Conservation (phyloP, 116 monocot species). For the Trichopus zeylanicus region DNA sequence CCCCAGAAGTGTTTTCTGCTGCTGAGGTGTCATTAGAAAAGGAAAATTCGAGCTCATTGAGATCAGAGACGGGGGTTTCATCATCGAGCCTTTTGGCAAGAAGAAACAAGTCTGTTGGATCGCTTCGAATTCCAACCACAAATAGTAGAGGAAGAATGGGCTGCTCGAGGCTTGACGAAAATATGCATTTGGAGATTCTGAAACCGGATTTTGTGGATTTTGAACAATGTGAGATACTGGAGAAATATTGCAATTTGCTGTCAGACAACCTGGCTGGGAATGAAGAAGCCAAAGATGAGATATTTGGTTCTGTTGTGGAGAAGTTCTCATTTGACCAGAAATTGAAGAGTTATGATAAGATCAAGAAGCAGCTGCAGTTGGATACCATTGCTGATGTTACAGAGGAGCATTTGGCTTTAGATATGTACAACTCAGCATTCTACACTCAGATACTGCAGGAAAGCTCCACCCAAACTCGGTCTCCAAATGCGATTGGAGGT, state of each 20-base stretch:
- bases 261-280: slow-evolving; percentile 14
- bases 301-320: background rate
- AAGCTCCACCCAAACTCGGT: background rate
- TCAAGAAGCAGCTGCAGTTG: background rate
- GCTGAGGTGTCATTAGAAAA: slow-evolving; percentile 4
- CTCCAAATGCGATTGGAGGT: background rate
- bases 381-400: background rate
- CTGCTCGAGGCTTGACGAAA: background rate
- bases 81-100: slow-evolving; percentile 58
- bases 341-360: too few species aligned
- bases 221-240: slow-evolving; percentile 2
- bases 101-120: slow-evolving; percentile 48
- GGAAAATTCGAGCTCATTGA: slow-evolving; percentile 12
- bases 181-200: too few species aligned
- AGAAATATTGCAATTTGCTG: slow-evolving; percentile 13
- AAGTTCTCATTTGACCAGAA: too few species aligned
- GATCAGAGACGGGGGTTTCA: too few species aligned
- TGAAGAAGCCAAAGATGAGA: background rate
- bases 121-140: slow-evolving; percentile 39
- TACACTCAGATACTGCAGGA: background rate
- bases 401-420: slow-evolving; percentile 4
- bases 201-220: too few species aligned
- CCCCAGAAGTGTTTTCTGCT: slow-evolving; percentile 1
- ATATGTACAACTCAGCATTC: slow-evolving; percentile 12
- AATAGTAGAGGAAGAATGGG: slow-evolving; percentile 15